Conservation (phyloP, 2,329 filamentous ascomycete species). For the Calonectria leucothoes region DNA sequence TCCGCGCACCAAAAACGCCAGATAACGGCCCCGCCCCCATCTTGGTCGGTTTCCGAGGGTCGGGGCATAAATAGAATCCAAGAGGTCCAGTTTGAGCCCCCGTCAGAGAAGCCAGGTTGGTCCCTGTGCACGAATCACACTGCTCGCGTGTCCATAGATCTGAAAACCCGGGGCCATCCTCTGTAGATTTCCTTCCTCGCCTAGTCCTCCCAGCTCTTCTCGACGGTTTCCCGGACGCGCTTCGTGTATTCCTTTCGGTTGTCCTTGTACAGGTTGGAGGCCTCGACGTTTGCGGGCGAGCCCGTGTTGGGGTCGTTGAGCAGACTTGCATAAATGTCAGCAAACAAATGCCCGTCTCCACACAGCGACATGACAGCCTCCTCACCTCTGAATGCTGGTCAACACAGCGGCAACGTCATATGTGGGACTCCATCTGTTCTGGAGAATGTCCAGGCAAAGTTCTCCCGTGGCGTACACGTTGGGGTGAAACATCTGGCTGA, state of each 20-base stretch:
- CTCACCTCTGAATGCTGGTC: slow-evolving; percentile 95
- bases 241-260: slow-evolving; percentile 97
- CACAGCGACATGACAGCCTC: background rate
- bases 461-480: slow-evolving; percentile 98
- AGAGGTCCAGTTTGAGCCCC: background rate
- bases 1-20: slow-evolving; percentile 48
- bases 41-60: slow-evolving; percentile 18
- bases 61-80: slow-evolving; percentile 14
- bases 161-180: background rate
- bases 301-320: slow-evolving; percentile 99
- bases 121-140: background rate
- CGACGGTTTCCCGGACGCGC: slow-evolving; percentile 93
- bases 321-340: slow-evolving; percentile 68
- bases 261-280: slow-evolving; percentile 98
- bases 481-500: slow-evolving; percentile 99
- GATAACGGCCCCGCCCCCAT: slow-evolving; percentile 29
- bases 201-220: slow-evolving; percentile 99
- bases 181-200: background rate
- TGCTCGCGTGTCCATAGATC: slow-evolving; percentile 13
- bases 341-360: background rate
- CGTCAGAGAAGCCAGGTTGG: slow-evolving; percentile 6
- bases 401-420: slow-evolving; percentile 98
- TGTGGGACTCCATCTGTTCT: slow-evolving; percentile 98
- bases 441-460: slow-evolving; percentile 94
- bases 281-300: slow-evolving; percentile 96